phyloP scores from a whole-genome alignment of 2,329 filamentous ascomycete genomes.

The Epichloe coenophiala region DNA sequence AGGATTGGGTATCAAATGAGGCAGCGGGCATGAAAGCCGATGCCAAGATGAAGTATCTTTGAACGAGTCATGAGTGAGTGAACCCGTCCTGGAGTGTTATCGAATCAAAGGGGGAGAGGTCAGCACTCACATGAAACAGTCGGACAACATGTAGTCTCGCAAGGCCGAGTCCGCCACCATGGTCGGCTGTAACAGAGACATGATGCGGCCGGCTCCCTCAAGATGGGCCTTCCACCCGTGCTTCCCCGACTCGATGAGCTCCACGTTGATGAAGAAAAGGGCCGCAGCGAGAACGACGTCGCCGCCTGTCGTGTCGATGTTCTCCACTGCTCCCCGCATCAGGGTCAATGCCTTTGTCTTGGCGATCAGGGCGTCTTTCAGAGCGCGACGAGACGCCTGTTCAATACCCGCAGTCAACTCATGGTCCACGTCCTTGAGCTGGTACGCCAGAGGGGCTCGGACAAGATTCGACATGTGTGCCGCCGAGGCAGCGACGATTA shows the following conservation, averaged over 20 bases:
- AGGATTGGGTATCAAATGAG: constrained; percentile 15
- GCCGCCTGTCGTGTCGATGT: constrained; percentile 22
- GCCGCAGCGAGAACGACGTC: constrained; percentile 32
- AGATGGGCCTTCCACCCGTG: constrained; percentile 34
- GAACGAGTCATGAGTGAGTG: not conserved
- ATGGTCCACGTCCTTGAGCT: not conserved
- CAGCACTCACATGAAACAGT: constrained; percentile 30
- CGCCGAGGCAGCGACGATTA: constrained; percentile 34
- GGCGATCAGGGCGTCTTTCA: constrained; percentile 30
- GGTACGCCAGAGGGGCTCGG: constrained; percentile 15
- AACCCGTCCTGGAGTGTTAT: not conserved
- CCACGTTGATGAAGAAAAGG: constrained; percentile 36
- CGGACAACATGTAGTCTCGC: constrained; percentile 32
- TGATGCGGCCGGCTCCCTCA: constrained; percentile 30
- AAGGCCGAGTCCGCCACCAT: constrained; percentile 21
- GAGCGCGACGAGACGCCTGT: constrained; percentile 14
- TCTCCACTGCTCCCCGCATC: constrained; percentile 25
- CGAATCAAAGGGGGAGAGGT: too few relatives aligned
- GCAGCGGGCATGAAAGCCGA: constrained; percentile 27
- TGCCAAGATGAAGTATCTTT: constrained; percentile 31
- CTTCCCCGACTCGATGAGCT: constrained; percentile 35
- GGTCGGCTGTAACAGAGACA: constrained; percentile 24
- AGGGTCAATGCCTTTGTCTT: constrained; percentile 31
- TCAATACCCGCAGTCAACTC: constrained; percentile 3
- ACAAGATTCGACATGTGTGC: constrained; percentile 32